Percentiles rank a stretch among this genome's conserved stretches.
Conservation (phyloP, 164 flowering plant species). For the Macadamia tetraphylla region DNA sequence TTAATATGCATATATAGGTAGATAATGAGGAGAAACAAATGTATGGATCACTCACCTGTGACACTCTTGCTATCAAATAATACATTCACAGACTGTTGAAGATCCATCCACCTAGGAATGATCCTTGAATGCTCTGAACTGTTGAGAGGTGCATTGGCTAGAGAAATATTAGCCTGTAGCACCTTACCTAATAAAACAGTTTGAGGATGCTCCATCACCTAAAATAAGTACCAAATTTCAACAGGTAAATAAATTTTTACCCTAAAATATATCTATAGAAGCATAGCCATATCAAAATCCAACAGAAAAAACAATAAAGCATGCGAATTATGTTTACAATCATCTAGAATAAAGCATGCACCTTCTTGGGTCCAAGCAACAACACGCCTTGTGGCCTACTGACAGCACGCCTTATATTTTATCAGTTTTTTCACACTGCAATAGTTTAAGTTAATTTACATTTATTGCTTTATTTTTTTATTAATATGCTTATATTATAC, state of each 20-base stretch:
- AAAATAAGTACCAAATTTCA: conserved; percentile 9
- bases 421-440: too few species aligned
- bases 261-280: not conserved
- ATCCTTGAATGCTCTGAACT: conserved; percentile 29
- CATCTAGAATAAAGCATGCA: too few species aligned
- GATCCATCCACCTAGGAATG: conserved; percentile 55
- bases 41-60: conserved; percentile 26
- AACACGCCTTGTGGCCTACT: too few species aligned
- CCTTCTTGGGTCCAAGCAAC: too few species aligned
- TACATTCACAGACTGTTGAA: conserved; percentile 66
- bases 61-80: conserved; percentile 65
- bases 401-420: too few species aligned
- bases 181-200: conserved; percentile 57
- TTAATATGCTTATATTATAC: too few species aligned
- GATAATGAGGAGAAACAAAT: not conserved
- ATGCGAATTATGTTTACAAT: too few species aligned
- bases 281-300: not conserved
- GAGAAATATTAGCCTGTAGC: conserved; percentile 42
- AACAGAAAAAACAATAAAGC: not conserved
- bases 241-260: not conserved
- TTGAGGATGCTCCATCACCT: conserved; percentile 87
- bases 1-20: not conserved
- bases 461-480: too few species aligned
- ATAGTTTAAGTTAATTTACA: too few species aligned
- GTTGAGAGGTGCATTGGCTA: conserved; percentile 48